Evolutionary conservation across 163 green algal species (phyloP).

Genomic region (Chlamydomonas reinhardtii): DNA sequence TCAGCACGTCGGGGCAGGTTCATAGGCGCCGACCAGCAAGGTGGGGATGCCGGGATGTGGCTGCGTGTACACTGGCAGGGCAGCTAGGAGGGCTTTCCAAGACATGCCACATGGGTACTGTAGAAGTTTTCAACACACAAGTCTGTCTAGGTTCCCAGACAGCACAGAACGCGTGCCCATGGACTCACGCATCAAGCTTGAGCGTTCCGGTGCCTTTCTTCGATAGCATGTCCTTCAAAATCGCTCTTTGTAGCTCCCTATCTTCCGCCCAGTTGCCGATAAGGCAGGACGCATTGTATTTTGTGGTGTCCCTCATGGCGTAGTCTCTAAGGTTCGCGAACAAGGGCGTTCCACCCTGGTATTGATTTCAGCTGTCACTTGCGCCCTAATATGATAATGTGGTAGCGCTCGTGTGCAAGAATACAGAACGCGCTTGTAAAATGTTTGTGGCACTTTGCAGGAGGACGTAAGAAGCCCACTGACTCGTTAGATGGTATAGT

Average conservation of each 20-base stretch:
- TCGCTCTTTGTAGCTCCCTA: slow-evolving; percentile 58
- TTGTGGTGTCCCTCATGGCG: slow-evolving; percentile 35
- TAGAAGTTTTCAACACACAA: not conserved
- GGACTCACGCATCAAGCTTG: slow-evolving; percentile 60
- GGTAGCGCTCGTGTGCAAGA: too few relatives aligned
- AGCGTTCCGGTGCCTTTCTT: slow-evolving; percentile 60
- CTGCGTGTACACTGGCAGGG: too few relatives aligned
- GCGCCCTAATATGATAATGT: too few relatives aligned
- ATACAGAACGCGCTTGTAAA: too few relatives aligned
- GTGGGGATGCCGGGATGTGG: not conserved
- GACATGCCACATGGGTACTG: too few relatives aligned
- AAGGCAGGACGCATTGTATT: slow-evolving; percentile 32
- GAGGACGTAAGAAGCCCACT: too few relatives aligned
- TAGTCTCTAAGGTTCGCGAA: too few relatives aligned
- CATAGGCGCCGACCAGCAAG: not conserved
- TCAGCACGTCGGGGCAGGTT: not conserved
- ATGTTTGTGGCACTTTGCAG: too few relatives aligned
- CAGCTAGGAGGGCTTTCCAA: too few relatives aligned
- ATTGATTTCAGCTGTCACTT: too few relatives aligned
- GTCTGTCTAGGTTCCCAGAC: not conserved
- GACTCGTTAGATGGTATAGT: too few relatives aligned
- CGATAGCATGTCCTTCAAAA: slow-evolving; percentile 64
- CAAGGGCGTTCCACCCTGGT: too few relatives aligned
- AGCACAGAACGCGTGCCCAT: not conserved
- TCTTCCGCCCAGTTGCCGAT: slow-evolving; percentile 73